A percentile compares a stretch with the other conserved stretches of the same genome.
Evolutionary conservation across 805 yeast species (phyloP).

Genomic region (Starmerella apis): DNA sequence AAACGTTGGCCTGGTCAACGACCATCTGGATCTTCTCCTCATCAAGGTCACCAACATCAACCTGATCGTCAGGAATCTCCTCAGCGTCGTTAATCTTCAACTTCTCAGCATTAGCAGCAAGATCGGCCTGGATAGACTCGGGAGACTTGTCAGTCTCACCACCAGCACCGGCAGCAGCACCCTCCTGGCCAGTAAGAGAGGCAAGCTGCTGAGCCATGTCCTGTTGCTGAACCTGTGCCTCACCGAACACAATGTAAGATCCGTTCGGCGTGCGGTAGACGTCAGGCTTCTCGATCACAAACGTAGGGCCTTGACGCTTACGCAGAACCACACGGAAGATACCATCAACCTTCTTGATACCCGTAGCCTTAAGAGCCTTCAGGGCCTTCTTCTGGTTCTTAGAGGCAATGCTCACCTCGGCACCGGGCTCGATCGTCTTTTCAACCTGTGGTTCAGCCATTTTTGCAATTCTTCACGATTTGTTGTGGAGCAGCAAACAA

Average conservation of each 20-base stretch:
- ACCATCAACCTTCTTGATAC: constrained; percentile 82
- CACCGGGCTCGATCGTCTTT: constrained; percentile 53
- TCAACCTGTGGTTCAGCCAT: constrained; percentile 35
- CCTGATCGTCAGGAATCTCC: constrained; percentile 58
- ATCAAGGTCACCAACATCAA: constrained; percentile 77
- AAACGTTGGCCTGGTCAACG: constrained; percentile 80
- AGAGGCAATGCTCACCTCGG: constrained; percentile 68
- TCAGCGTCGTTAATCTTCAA: constrained; percentile 31
- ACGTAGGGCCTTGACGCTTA: constrained; percentile 81
- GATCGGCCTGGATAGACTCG: constrained; percentile 28
- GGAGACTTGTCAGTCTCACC: constrained; percentile 34
- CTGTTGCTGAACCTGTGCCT: constrained; percentile 72
- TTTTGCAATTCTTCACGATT: background rate
- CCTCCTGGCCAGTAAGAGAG: constrained; percentile 33
- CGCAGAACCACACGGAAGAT: constrained; percentile 92
- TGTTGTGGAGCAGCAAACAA: background rate
- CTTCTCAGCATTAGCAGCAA: constrained; percentile 30
- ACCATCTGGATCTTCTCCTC: constrained; percentile 75
- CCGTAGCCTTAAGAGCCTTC: constrained; percentile 75
- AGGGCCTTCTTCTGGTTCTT: constrained; percentile 95
- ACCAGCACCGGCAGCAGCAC: constrained; percentile 39
- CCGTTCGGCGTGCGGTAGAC: constrained; percentile 91
- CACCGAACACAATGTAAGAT: constrained; percentile 94
- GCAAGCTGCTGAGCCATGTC: constrained; percentile 76
- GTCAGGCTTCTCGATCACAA: constrained; percentile 88